Evolutionary conservation across 2,329 filamentous ascomycete species (phyloP), one percentile per base, ranked within the genome.

Genomic region (Hyphodiscus sp.): DNA sequence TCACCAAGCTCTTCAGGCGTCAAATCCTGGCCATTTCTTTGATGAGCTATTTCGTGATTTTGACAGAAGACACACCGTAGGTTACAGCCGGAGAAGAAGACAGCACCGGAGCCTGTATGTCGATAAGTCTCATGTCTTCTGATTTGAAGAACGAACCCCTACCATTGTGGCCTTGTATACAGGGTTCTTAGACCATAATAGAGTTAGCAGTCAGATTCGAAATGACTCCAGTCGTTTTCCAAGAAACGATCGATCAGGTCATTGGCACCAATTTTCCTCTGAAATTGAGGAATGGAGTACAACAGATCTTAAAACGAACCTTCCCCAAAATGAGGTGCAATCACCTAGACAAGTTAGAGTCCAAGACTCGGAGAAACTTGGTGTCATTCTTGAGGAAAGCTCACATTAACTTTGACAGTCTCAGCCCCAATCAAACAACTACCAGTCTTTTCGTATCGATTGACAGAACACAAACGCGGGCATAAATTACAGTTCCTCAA

Each of bases 261-360:
- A 6, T 38, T 6, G 16, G 11, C 5, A 13, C 5, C 18, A 20
- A 19, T 2, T 18, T 23, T 51, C 50, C 18, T 59, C 53, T 41
- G 50, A 23, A 20, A 38, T 38, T 38, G 33, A 38, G 16, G 33
- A 13, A 13, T 2, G 11, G 5, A 38, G 11, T 10, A 15, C 33
- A 38, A 10, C 11, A n/a, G 11, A 38, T 13, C 11, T 38, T 2
- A n/a, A n/a, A 38, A 69, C 74, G 60, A 58, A 79, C 77, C 82
- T 75, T 92, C 88, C 44, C 88, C 89, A 67, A 91, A 91, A 70
- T 94, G 89, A 49, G 89, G 89, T 54, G 88, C 89, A 60, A 95
- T 89, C 8, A 88, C 11, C 33, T 38, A n/a, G 33, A 38, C 4
- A n/a, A 6, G 4, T 38, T 13, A 38, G 33, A 38, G 16, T 6